phyloP scores from a whole-genome alignment of 1,139 yeast genomes.

The Candida gigantensis region DNA sequence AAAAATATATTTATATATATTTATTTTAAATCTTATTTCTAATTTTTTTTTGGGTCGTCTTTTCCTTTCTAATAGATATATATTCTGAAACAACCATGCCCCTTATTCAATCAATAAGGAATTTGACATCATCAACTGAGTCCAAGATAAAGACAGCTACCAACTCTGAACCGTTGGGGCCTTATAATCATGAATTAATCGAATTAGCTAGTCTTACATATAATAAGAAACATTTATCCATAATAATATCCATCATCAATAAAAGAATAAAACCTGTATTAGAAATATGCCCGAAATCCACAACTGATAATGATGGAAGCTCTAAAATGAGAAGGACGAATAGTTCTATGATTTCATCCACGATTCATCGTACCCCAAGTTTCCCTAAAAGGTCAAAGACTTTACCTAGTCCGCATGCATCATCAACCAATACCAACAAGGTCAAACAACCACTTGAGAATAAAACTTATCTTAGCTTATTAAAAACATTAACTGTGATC shows the following conservation, averaged over 20 bases:
- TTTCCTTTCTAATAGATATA: too few relatives aligned
- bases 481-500: slow-evolving; percentile 39
- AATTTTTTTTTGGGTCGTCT: not conserved
- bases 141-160: slow-evolving; percentile 28
- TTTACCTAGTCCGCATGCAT: not conserved
- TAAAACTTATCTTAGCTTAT: slow-evolving; percentile 15
- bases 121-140: slow-evolving; percentile 18
- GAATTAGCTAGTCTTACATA: slow-evolving; percentile 34
- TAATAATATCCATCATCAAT: slow-evolving; percentile 18
- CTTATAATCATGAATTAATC: slow-evolving; percentile 38
- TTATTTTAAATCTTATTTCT: not conserved
- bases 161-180: slow-evolving; percentile 41
- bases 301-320: not conserved
- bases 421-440: not conserved
- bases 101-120: slow-evolving; percentile 15
- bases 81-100: too few relatives aligned
- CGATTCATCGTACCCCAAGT: not conserved
- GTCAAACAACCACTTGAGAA: slow-evolving; percentile 8
- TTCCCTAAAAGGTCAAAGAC: slow-evolving; percentile 12
- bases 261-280: slow-evolving; percentile 15
- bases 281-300: slow-evolving; percentile 2
- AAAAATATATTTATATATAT: not conserved
- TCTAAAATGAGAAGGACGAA: slow-evolving; percentile 7
- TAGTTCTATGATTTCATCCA: slow-evolving; percentile 3
- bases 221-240: slow-evolving; percentile 19